Percentiles rank a stretch among this genome's conserved stretches.
Conservation (phyloP, 257 asterid species). For the Misopates orontium region DNA sequence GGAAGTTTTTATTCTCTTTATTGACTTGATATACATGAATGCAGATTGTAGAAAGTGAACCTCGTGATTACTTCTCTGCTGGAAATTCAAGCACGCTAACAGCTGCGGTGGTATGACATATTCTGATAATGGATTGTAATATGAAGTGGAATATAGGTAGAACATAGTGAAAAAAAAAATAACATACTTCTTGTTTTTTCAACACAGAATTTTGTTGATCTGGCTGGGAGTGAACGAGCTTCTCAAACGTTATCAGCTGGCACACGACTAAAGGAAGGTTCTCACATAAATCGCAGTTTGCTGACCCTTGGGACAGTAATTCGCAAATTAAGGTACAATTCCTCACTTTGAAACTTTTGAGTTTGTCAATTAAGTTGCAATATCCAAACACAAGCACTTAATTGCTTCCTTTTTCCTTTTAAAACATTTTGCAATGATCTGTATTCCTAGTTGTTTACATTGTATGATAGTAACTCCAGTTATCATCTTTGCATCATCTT, state of each 20-base stretch:
- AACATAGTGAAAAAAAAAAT: constrained; percentile 6
- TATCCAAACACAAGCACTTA: no score
- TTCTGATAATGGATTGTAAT: not conserved
- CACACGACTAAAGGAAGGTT: constrained; percentile 76
- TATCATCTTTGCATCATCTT: not conserved
- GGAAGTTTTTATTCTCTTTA: not conserved
- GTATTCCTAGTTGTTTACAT: not conserved
- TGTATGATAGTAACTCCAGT: not conserved
- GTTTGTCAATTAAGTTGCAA: no score
- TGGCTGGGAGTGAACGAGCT: constrained; percentile 97
- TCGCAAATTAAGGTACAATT: constrained; percentile 86
- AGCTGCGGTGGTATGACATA: constrained; percentile 56
- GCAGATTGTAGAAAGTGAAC: constrained; percentile 60
- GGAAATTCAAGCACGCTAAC: constrained; percentile 46
- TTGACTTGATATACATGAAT: not conserved
- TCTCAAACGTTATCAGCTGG: constrained; percentile 76
- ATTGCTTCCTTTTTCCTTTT: no score
- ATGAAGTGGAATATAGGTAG: not conserved
- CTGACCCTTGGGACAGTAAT: constrained; percentile 93
- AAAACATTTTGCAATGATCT: not conserved
- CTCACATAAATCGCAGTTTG: constrained; percentile 92
- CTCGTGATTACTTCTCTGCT: constrained; percentile 35
- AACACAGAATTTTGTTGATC: constrained; percentile 73
- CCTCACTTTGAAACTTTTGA: no score
- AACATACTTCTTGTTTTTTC: not conserved